Evolutionary conservation across 441 rosid species (phyloP), one percentile per base, ranked within the genome.

Genomic region (Capsella rubella): DNA sequence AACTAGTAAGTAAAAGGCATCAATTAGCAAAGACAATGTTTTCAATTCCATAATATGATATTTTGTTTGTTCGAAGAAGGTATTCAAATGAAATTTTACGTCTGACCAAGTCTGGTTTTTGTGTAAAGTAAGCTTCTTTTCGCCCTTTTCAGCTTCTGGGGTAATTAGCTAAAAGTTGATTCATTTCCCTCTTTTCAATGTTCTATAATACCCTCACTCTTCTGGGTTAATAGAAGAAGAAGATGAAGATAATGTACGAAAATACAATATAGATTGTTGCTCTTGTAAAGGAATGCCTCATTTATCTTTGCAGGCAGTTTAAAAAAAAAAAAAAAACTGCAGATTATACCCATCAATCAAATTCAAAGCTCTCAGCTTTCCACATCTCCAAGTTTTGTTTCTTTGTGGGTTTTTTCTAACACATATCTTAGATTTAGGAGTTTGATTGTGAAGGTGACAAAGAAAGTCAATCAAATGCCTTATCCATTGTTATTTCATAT

Each of bases 121-220:
- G 46, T 85, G 84, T 87, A 80, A 85, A 84, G 82, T 82, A 84
- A 82, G 67, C 71, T 35, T 59, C 45, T 82, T 67, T 78, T 55
- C 43, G 51, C 79, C 77, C 73, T 66, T 18, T 80, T 76, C 69
- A 52, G 76, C 65, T 59, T 64, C 57, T 25, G 25, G 67, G 61
- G 78, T 60, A 60, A 9, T 65, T 63, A 76, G 70, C 65, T 49
- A 53, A 52, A 69, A 73, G 50, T 77, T 64, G 75, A 80, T 80
- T 75, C 60, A 57, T 64, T 80, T 73, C 77, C 71, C 65, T 55
- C 54, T 40, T 66, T 73, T 49, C 65, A 55, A 42, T 72, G 78
- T 72, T 50, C 31, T 51, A 51, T 31, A 54, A 51, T 31, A 54
- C 72, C 69, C 69, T 75, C 72, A 21, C 69, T 75, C 73, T 76